Percentiles rank a stretch among this genome's conserved stretches.
Conservation (phyloP, 345 rosid species). For the Eucalyptus curtisii region DNA sequence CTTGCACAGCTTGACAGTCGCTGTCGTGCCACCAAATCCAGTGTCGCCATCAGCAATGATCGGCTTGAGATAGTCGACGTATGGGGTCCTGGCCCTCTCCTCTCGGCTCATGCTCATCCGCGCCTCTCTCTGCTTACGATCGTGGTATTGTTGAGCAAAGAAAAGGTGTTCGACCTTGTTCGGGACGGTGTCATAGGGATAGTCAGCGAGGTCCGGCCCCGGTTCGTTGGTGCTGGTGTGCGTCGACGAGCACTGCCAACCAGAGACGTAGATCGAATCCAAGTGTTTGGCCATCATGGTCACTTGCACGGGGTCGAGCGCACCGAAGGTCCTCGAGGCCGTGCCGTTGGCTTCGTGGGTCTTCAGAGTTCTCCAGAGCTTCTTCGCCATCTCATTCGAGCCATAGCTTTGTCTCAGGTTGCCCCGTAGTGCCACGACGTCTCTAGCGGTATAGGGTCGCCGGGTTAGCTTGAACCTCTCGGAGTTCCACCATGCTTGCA, state of each 20-base stretch:
- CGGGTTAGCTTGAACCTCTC: conserved; percentile 93
- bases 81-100: conserved; percentile 75
- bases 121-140: conserved; percentile 85
- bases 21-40: conserved; percentile 89
- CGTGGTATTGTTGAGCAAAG: conserved; percentile 92
- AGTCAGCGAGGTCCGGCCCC: conserved; percentile 97
- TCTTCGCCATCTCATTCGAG: conserved; percentile 83
- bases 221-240: conserved; percentile 89
- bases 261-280: conserved; percentile 85
- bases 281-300: conserved; percentile 96
- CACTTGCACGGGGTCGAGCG: conserved; percentile 91
- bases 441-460: conserved; percentile 76
- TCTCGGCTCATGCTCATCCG: conserved; percentile 85
- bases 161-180: conserved; percentile 94
- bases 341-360: conserved; percentile 84
- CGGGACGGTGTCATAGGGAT: conserved; percentile 91
- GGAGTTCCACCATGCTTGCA: conserved; percentile 93
- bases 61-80: conserved; percentile 84
- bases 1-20: conserved; percentile 93
- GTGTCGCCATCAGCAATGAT: conserved; percentile 98
- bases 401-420: conserved; percentile 70
- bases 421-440: conserved; percentile 82
- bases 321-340: conserved; percentile 88
- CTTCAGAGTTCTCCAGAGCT: conserved; percentile 87
- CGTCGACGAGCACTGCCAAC: conserved; percentile 99